Conservation (phyloP, 1,284 basidiomycete species). For the Violaceomyces palustris region DNA sequence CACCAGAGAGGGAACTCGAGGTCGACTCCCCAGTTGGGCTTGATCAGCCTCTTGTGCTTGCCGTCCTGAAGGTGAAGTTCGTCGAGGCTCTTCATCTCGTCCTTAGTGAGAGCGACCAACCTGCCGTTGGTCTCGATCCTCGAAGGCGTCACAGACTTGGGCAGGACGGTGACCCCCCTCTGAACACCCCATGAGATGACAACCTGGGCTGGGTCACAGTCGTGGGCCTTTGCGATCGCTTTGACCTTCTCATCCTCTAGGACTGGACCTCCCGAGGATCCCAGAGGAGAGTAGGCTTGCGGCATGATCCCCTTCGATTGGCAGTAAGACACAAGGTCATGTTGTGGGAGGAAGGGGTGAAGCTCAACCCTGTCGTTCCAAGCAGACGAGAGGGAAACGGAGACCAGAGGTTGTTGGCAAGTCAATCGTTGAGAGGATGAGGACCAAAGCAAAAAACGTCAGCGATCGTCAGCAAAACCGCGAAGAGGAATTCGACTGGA, state of each 20-base stretch:
- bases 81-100: constrained; percentile 36
- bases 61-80: constrained; percentile 32
- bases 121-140: constrained; percentile 40
- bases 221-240: constrained; percentile 30
- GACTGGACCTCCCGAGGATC: constrained; percentile 27
- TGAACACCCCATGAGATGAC: constrained; percentile 33
- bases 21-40: constrained; percentile 35
- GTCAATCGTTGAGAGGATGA: constrained; percentile 3
- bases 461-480: too few species aligned
- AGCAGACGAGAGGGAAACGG: too few species aligned
- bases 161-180: constrained; percentile 30
- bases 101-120: constrained; percentile 20
- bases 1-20: constrained; percentile 6
- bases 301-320: constrained; percentile 31
- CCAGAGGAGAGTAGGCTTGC: constrained; percentile 42
- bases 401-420: constrained; percentile 1
- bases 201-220: constrained; percentile 31
- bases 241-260: constrained; percentile 21
- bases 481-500: too few species aligned
- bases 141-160: constrained; percentile 35
- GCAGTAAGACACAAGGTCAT: constrained; percentile 70
- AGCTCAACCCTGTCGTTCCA: constrained; percentile 14
- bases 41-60: constrained; percentile 28
- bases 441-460: too few species aligned
- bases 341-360: constrained; percentile 61